Percentiles rank a stretch among this genome's conserved stretches.
Evolutionary conservation across 306 rosid genomes (phyloP).

Genomic region (Dryas drummondii): DNA sequence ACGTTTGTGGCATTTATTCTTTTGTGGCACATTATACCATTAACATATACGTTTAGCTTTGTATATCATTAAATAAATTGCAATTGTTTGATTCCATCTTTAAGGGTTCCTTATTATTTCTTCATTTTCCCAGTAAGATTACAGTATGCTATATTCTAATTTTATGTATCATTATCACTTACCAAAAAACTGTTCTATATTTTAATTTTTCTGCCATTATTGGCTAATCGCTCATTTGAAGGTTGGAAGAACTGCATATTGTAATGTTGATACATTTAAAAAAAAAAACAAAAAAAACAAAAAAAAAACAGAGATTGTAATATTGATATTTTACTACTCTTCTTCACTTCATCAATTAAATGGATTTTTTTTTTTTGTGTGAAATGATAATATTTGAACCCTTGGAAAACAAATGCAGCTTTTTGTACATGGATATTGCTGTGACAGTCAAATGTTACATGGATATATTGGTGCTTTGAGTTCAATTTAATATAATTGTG

Average conservation of each 20-base stretch:
- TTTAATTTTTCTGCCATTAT: neutral
- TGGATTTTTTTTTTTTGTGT: neutral
- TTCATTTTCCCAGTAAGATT: neutral
- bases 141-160: neutral
- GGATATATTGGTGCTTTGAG: neutral
- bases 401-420: neutral
- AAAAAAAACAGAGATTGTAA: neutral
- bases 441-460: neutral
- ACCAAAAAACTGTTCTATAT: neutral
- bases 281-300: too few relatives aligned
- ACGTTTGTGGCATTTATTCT: neutral
- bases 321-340: neutral
- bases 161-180: neutral
- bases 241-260: neutral
- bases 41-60: neutral
- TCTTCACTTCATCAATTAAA: constrained; percentile 1
- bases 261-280: neutral
- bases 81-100: neutral
- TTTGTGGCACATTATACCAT: neutral
- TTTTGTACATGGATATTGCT: neutral
- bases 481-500: neutral
- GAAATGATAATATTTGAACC: neutral
- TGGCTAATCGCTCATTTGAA: neutral
- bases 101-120: neutral
- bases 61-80: neutral